These are phyloP conservation scores for Trapa incisa DNA, from an alignment of 345 rosid species.

Conservation along the genomic window DNA sequence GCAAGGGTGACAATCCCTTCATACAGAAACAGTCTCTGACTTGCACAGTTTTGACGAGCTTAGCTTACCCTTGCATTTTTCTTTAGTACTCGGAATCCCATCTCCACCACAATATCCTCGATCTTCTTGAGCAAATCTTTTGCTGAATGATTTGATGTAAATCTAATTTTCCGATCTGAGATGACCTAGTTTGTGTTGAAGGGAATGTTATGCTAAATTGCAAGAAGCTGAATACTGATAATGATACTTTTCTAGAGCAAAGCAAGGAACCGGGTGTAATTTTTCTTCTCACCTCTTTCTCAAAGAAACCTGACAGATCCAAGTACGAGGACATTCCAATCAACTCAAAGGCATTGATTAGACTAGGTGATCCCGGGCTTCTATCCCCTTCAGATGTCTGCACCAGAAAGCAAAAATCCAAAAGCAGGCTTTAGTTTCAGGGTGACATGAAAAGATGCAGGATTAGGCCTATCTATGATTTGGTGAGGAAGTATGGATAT, in stretches of 20 bases:
- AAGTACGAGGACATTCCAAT: slow-evolving; percentile 98
- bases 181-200: slow-evolving; percentile 31
- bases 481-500: neutral
- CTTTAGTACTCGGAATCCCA: slow-evolving; percentile 82
- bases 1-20: no score
- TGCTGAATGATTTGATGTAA: slow-evolving; percentile 63
- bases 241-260: neutral
- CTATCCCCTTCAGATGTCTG: slow-evolving; percentile 42
- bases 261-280: neutral
- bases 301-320: slow-evolving; percentile 89
- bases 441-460: no score
- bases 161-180: slow-evolving; percentile 86
- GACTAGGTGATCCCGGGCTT: slow-evolving; percentile 41
- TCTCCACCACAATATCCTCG: slow-evolving; percentile 49
- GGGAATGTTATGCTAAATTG: neutral
- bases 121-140: slow-evolving; percentile 71
- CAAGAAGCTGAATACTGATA: neutral
- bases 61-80: slow-evolving; percentile 60
- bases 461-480: no score
- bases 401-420: slow-evolving; percentile 1
- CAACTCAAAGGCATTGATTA: slow-evolving; percentile 78
- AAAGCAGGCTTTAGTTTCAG: neutral
- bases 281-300: slow-evolving; percentile 51
- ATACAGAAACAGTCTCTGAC: no score
- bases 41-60: neutral